A percentile compares a stretch with the other conserved stretches of the same genome.
phyloP scores from a whole-genome alignment of 2,329 filamentous ascomycete species.

The Elsinoe perseae region DNA sequence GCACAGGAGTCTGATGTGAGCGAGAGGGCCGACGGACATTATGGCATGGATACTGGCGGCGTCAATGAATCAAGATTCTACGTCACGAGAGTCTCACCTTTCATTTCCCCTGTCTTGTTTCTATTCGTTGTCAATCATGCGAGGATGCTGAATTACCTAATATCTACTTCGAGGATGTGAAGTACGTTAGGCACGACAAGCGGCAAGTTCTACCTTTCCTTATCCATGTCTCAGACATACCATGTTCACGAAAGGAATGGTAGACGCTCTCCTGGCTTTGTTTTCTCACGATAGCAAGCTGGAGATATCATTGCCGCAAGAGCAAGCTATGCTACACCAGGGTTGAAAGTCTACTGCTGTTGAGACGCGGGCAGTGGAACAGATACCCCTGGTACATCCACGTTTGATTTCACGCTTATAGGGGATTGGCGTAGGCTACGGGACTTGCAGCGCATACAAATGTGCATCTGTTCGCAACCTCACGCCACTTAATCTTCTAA shows the following conservation, averaged over 20 bases:
- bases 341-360: constrained; percentile 14
- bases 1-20: background rate
- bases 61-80: constrained; percentile 8
- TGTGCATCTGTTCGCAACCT: too few species aligned
- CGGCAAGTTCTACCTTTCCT: constrained; percentile 11
- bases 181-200: background rate
- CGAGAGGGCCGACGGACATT: background rate
- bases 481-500: too few species aligned
- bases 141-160: too few species aligned
- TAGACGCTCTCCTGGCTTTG: background rate
- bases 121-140: too few species aligned
- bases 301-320: constrained; percentile 2
- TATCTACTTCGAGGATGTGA: too few species aligned
- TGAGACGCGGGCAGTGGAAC: constrained; percentile 6
- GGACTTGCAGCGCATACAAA: too few species aligned
- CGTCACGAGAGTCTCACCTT: background rate
- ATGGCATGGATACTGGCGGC: constrained; percentile 7
- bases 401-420: too few species aligned
- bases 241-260: background rate
- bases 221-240: background rate
- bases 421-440: too few species aligned
- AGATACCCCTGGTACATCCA: constrained; percentile 15
- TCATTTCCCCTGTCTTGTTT: background rate
- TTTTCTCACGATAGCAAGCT: background rate
- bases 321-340: constrained; percentile 1